Evolutionary conservation across 192 early-diverging fungal species (phyloP), one percentile per base, ranked within the genome.

Genomic region (Podila epicladia): DNA sequence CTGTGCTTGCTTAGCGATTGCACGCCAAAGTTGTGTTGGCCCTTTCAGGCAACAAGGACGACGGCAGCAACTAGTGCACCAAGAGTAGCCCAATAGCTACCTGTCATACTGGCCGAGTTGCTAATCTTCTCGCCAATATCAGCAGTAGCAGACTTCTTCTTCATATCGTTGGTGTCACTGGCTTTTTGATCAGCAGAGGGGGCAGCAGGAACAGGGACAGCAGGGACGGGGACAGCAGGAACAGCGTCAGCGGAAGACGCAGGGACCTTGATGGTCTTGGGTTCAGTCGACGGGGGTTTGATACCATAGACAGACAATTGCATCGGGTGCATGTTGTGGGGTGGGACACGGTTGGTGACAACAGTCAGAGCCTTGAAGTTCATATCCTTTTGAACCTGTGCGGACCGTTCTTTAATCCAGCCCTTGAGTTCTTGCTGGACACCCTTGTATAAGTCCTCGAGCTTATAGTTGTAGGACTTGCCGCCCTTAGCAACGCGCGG

Each of bases 361-460:
- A 68, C 75, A 4, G 28, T 20, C 26, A 33, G 38, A 15, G 69
- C 49, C 58, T 77, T 71, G 50, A 77, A 77, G 7, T 60, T 51
- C 17, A 70, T 55, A 35, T 57, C 51, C 51, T 59, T 76, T 41
- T 76, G 61, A 11, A 70, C 57, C 29, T 58, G 26, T 5, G 20
- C 58, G 38, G 70, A 26, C 22, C 64, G 58, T n/a, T 72, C 22
- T 51, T 59, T 32, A 24, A 79, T 63, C 69, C 69, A 79, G 17
- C 37, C 12, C 61, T 58, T 72, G 24, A 79, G 22, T 38, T 69
- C 75, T 17, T 28, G 49, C 37, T 62, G 50, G 41, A 69, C 2
- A 31, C 68, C 64, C 19, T 69, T 67, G 35, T 35, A 26, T 22
- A 78, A 38, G 29, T 79, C 76, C 33, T 67, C 59, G 24, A 62